Percentiles rank a stretch among this genome's conserved stretches.
These are phyloP conservation scores for Lentinula edodes DNA, from an alignment of 768 basidiomycete species.

Conservation along the genomic window DNA sequence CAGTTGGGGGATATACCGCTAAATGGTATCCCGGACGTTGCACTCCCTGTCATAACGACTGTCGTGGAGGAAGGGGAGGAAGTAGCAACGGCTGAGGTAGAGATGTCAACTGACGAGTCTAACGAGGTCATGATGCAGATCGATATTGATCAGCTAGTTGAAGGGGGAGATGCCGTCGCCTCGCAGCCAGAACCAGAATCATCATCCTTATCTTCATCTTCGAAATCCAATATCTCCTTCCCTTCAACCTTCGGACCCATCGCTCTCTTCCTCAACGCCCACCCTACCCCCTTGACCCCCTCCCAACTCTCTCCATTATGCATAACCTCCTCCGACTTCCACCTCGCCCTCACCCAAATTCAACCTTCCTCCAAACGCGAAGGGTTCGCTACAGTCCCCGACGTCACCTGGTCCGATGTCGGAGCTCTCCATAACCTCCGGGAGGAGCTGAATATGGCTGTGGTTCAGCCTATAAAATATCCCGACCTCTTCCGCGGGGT, in stretches of 20 bases:
- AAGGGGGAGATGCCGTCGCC: too few species aligned
- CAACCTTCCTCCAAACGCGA: slow-evolving; percentile 97
- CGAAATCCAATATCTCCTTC: slow-evolving; percentile 18
- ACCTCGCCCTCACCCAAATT: slow-evolving; percentile 73
- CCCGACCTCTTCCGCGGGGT: slow-evolving; percentile 87
- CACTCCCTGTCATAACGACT: too few species aligned
- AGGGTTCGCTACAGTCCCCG: slow-evolving; percentile 95
- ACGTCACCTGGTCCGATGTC: slow-evolving; percentile 92
- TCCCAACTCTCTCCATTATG: slow-evolving; percentile 76
- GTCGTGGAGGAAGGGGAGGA: neutral
- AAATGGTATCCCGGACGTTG: too few species aligned
- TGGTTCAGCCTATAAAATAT: slow-evolving; percentile 88
- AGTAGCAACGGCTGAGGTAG: neutral
- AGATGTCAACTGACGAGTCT: slow-evolving; percentile 17
- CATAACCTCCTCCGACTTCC: slow-evolving; percentile 80
- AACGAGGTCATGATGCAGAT: slow-evolving; percentile 39
- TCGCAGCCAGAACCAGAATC: too few species aligned
- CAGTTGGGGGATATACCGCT: slow-evolving; percentile 49
- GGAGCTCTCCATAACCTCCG: slow-evolving; percentile 85
- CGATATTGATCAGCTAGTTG: slow-evolving; percentile 17
- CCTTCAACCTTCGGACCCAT: slow-evolving; percentile 63
- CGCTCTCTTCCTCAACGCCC: slow-evolving; percentile 82
- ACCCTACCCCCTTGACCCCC: slow-evolving; percentile 74
- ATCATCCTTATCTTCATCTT: too few species aligned
- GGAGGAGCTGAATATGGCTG: slow-evolving; percentile 94